Base-by-base conservation (phyloP, 108 stramenopile species). In the Aurantiochytrium sp. region DNA sequence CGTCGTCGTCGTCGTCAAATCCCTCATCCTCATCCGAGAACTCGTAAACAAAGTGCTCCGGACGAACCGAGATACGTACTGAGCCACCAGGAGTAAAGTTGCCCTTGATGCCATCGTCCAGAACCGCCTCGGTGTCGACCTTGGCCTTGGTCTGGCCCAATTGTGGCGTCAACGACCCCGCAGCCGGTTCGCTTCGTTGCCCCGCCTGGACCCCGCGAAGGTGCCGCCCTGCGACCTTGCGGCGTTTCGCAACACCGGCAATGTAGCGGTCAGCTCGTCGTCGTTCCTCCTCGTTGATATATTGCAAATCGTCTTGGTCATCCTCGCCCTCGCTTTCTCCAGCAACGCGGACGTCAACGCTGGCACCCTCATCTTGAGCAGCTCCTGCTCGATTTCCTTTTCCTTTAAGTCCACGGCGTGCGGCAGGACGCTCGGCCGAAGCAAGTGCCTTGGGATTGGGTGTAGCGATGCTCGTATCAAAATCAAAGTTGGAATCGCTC, bases 11-110 rank as follows among this genome's bases (percentile, higher is more conserved):
- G 51, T 53, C 28, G 76, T 83, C 76, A 53, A 53, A 47, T 19
- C 51, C 76, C 45, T 83, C 76, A 4, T 83, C 76, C 10, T 83
- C 76, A 35, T 83, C 76, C n/a, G 76, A 83, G 49, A 83, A 83
- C 51, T 83, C 76, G 28, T 83, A 83, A 12, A 6, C 18, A 35
- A 83, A 83, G 16, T 83, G 18, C 25, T 53, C 51, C 10, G 51
- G 6, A 23, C 51, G 49, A 35, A 83, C 45, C n/a, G 44, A 6
- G 49, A 83, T 53, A 6, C 51, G 45, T 18, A 83, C 76, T 3
- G 76, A 83, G 25, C 76, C 76, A 25, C 76, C 76, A 6, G 76
- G 76, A 0, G 76, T 83, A 83, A 83, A 53, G 12, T 53, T 53
- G 45, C 76, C 76, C 19, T 28, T 43, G 19, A 53, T 45, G 28